Conservation (phyloP, 495 filamentous ascomycete genomes). For the Filosporella fistucella region DNA sequence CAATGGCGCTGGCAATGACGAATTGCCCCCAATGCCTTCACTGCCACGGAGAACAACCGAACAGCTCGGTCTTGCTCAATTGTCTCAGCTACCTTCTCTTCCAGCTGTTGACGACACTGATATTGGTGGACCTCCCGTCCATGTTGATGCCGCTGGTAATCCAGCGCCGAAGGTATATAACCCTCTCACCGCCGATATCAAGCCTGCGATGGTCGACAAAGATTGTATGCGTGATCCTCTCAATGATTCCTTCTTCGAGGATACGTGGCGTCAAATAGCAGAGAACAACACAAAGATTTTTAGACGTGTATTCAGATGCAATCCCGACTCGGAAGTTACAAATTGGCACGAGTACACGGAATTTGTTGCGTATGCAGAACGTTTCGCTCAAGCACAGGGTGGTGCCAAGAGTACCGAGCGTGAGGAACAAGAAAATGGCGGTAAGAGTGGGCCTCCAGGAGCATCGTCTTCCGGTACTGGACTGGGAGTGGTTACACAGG, state of each 20-base stretch:
- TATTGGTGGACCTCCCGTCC: conserved; percentile 60
- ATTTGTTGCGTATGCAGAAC: conserved; percentile 70
- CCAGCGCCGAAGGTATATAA: conserved; percentile 36
- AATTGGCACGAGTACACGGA: conserved; percentile 95
- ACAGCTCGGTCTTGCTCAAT: conserved; percentile 50
- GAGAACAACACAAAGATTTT: conserved; percentile 93
- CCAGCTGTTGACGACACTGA: conserved; percentile 73
- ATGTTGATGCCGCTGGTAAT: conserved; percentile 14
- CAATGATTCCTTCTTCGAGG: conserved; percentile 75
- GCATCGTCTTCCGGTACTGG: conserved; percentile 26
- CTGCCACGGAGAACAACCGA: conserved; percentile 45
- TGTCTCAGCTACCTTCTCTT: conserved; percentile 63
- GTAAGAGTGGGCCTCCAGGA: conserved; percentile 42
- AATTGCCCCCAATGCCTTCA: conserved; percentile 45
- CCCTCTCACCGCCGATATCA: conserved; percentile 62
- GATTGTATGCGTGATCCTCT: conserved; percentile 74
- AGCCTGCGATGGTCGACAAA: conserved; percentile 46
- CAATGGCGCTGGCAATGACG: conserved; percentile 33
- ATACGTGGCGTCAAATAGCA: conserved; percentile 83
- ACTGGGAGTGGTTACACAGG: conserved; percentile 18
- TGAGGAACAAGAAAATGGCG: conserved; percentile 34
- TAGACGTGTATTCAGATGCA: conserved; percentile 90
- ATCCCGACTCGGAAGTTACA: conserved; percentile 91
- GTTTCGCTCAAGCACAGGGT: conserved; percentile 67
- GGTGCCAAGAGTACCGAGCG: conserved; percentile 42